phyloP scores from a whole-genome alignment of 352 stramenopile species.

The Pythium scleroteichum region DNA sequence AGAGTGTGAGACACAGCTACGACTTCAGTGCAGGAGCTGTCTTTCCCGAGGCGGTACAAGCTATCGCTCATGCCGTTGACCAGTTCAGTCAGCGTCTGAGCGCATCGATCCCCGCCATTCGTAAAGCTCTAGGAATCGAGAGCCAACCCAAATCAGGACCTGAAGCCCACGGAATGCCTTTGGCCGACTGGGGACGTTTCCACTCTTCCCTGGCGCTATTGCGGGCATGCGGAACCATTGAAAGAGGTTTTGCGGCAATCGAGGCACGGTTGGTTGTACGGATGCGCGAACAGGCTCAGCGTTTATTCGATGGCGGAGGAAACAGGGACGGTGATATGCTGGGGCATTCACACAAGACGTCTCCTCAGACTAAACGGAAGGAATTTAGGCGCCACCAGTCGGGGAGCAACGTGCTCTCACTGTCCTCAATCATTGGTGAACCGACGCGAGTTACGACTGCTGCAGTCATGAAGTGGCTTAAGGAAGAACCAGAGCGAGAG shows the following conservation, averaged over 20 bases:
- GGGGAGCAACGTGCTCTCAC: slow-evolving; percentile 10
- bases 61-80: slow-evolving; percentile 32
- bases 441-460: slow-evolving; percentile 39
- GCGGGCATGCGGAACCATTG: slow-evolving; percentile 53
- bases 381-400: slow-evolving; percentile 16
- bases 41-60: slow-evolving; percentile 59
- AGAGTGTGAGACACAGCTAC: slow-evolving; percentile 57
- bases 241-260: slow-evolving; percentile 47
- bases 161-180: neutral
- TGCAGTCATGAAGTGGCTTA: slow-evolving; percentile 52
- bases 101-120: slow-evolving; percentile 44
- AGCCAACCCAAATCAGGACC: neutral
- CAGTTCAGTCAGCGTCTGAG: slow-evolving; percentile 46
- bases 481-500: slow-evolving; percentile 41
- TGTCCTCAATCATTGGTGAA: slow-evolving; percentile 37
- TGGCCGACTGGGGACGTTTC: slow-evolving; percentile 72
- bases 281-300: slow-evolving; percentile 56
- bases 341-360: slow-evolving; percentile 19
- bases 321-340: neutral
- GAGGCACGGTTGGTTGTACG: slow-evolving; percentile 51
- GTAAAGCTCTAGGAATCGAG: slow-evolving; percentile 41
- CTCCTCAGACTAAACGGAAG: slow-evolving; percentile 21
- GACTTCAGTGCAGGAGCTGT: slow-evolving; percentile 54
- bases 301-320: slow-evolving; percentile 14
- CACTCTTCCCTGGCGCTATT: slow-evolving; percentile 65